phyloP scores from a whole-genome alignment of 2,329 filamentous ascomycete genomes.

The Drechslerella coelobrocha region DNA sequence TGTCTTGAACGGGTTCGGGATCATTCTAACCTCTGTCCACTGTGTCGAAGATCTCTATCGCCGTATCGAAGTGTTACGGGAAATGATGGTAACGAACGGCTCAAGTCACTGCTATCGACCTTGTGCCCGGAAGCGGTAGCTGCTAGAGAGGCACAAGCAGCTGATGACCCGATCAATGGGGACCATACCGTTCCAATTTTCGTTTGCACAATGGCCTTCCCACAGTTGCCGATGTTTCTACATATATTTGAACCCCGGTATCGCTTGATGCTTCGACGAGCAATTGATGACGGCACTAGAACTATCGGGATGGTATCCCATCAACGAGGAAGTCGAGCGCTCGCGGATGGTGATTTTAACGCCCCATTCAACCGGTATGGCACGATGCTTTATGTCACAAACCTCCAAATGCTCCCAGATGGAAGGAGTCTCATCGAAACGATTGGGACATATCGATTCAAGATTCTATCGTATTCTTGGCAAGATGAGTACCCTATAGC shows the following conservation, averaged over 20 bases:
- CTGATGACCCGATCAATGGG: slow-evolving; percentile 57
- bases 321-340: slow-evolving; percentile 66
- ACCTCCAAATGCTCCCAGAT: slow-evolving; percentile 75
- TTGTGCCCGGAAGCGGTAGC: slow-evolving; percentile 74
- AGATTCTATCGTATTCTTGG: slow-evolving; percentile 68
- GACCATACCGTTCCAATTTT: slow-evolving; percentile 75
- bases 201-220: slow-evolving; percentile 81
- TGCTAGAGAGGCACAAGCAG: slow-evolving; percentile 65
- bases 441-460: slow-evolving; percentile 77
- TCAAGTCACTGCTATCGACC: slow-evolving; percentile 69
- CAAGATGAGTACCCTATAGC: slow-evolving; percentile 80
- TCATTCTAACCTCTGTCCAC: slow-evolving; percentile 78
- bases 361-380: slow-evolving; percentile 75
- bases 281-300: slow-evolving; percentile 71
- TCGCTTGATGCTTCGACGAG: slow-evolving; percentile 83
- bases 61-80: slow-evolving; percentile 60
- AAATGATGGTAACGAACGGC: slow-evolving; percentile 65
- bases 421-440: slow-evolving; percentile 83
- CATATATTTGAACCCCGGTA: slow-evolving; percentile 95
- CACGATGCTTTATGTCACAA: slow-evolving; percentile 77
- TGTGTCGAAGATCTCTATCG: slow-evolving; percentile 69
- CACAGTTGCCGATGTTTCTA: slow-evolving; percentile 81
- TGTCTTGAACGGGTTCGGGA: slow-evolving; percentile 80
- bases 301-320: slow-evolving; percentile 80
- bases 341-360: slow-evolving; percentile 59